Base-by-base conservation (phyloP, 1,284 basidiomycete genomes). In the Irpex sp. region DNA sequence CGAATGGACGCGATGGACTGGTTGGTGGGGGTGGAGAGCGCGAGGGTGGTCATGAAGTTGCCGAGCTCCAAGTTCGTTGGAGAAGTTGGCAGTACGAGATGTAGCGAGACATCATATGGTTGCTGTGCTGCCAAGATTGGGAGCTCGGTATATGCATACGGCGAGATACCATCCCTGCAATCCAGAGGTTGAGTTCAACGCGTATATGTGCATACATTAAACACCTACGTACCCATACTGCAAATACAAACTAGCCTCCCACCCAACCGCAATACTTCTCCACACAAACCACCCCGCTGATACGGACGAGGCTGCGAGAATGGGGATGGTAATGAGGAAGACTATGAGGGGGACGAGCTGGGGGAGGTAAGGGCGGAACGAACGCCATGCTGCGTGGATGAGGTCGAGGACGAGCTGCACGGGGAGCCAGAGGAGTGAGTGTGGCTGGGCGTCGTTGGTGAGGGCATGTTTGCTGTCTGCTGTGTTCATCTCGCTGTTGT, bases 11-110 rank as follows among this genome's bases (percentile, higher is more conserved):
- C 75, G 19, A 93, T 72, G 1, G 89, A 89, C 67, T 79, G 81
- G 69, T 92, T 92, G 19, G 79, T 79, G 17, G 77, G 66, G 0
- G 86, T 84, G 2, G 75, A 76, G 11, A 93, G 72, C 0, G 80
- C 83, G 36, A 93, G 71, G 43, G 79, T 81, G 5, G 83, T 77
- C 90, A 93, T 93, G 73, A 93, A 93, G 73, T 93, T 93, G 33
- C 90, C 90, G 0, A 93, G 81, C 3, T 78, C 86, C 67, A 83
- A 77, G 75, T 92, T 93, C 15, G 85, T 74, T 63, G 86, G 83
- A n/a, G 81, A 82, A 1, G 83, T 78, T 11, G 92, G 92, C 2
- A 93, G 77, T 19, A 76, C 73, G n/a, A 93, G 77, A 60, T 85
- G 82, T 11, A 92, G 75, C 47, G 83, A 85, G 58, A 93, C 78